phyloP scores from a whole-genome alignment of 306 rosid genomes.

The Cercis canadensis region DNA sequence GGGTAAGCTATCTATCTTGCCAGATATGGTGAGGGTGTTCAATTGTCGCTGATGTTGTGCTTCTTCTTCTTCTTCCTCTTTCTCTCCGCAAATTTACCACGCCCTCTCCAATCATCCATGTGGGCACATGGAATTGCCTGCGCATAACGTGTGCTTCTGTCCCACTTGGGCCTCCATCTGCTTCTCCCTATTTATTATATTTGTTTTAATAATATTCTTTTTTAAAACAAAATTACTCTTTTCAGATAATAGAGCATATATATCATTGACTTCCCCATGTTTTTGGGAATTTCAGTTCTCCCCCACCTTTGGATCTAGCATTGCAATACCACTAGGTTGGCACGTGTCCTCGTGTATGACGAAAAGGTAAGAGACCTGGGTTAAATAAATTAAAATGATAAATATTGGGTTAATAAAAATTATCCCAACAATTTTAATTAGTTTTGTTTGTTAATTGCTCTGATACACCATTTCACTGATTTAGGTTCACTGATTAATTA shows the following conservation, averaged over 20 bases:
- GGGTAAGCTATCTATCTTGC: not conserved
- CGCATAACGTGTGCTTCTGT: conserved; percentile 84
- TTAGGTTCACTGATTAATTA: too few relatives aligned
- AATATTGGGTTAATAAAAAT: too few relatives aligned
- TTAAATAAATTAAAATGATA: too few relatives aligned
- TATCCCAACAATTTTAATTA: too few relatives aligned
- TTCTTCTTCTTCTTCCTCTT: conserved; percentile 30
- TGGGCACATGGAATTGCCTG: conserved; percentile 95
- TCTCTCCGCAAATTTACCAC: conserved; percentile 30
- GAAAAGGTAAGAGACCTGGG: too few relatives aligned
- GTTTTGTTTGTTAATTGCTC: too few relatives aligned
- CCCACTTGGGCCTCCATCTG: conserved; percentile 69
- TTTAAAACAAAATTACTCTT: not conserved
- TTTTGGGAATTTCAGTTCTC: conserved; percentile 5
- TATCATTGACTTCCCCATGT: not conserved
- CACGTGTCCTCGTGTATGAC: conserved; percentile 7
- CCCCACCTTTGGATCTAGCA: not conserved
- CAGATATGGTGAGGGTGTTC: conserved; percentile 1
- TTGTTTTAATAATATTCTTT: not conserved
- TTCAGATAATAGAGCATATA: not conserved
- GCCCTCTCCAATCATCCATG: conserved; percentile 63
- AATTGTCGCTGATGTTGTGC: conserved; percentile 19
- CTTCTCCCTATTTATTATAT: conserved; percentile 3
- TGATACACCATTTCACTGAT: too few relatives aligned
- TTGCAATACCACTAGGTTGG: not conserved